phyloP scores from a whole-genome alignment of 2,329 filamentous ascomycete genomes.

The Xylariaceae sp. region DNA sequence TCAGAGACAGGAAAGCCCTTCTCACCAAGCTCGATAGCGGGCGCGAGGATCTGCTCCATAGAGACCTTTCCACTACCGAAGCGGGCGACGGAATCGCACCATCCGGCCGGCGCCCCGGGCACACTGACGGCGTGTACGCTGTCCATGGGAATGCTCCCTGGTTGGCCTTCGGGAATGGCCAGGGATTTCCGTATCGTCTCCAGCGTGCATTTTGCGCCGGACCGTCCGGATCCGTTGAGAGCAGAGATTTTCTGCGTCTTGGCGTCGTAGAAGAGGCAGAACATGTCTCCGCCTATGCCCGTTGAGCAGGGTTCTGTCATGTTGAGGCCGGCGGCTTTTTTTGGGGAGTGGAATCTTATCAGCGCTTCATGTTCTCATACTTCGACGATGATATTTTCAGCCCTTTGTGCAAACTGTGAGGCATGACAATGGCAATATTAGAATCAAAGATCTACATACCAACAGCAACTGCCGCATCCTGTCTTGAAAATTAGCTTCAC shows the following conservation, averaged over 20 bases:
- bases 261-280: constrained; percentile 90
- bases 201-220: constrained; percentile 71
- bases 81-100: constrained; percentile 85
- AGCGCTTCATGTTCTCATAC: too few species aligned
- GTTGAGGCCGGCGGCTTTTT: constrained; percentile 82
- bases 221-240: constrained; percentile 91
- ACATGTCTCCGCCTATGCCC: constrained; percentile 97
- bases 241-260: constrained; percentile 81
- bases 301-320: constrained; percentile 92
- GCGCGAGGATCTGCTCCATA: constrained; percentile 77
- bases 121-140: constrained; percentile 86
- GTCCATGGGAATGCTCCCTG: constrained; percentile 71
- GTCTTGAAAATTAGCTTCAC: not conserved
- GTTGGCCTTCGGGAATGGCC: constrained; percentile 62
- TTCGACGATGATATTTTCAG: too few species aligned
- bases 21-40: constrained; percentile 86
- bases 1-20: constrained; percentile 91
- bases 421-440: too few species aligned
- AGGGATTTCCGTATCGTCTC: constrained; percentile 75
- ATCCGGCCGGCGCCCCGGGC: constrained; percentile 89
- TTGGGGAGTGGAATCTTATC: not conserved
- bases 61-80: constrained; percentile 88
- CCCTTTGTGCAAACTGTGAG: not conserved
- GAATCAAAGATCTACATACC: too few species aligned
- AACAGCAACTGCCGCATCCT: constrained; percentile 97